Evolutionary conservation across 495 filamentous ascomycete species (phyloP).

Genomic region (Hamigera avellanea): DNA sequence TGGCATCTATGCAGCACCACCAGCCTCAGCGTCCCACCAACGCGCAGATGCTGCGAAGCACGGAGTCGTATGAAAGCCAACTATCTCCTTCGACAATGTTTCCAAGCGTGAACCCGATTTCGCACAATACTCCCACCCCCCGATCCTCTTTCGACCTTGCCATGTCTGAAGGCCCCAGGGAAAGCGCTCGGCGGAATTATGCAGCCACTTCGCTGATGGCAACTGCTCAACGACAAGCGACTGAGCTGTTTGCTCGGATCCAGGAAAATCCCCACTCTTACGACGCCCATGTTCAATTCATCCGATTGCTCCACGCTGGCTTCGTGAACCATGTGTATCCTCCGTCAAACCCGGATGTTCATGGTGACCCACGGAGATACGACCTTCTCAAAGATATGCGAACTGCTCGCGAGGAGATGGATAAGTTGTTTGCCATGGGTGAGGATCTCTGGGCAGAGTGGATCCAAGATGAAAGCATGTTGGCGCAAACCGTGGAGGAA

Average conservation of each 20-base stretch:
- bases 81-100: slow-evolving; percentile 37
- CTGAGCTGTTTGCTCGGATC: slow-evolving; percentile 41
- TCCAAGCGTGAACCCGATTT: slow-evolving; percentile 36
- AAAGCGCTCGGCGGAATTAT: slow-evolving; percentile 37
- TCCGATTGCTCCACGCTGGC: slow-evolving; percentile 52
- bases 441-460: slow-evolving; percentile 54
- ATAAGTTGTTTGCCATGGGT: slow-evolving; percentile 52
- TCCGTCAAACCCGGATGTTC: slow-evolving; percentile 32
- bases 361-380: slow-evolving; percentile 38
- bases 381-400: slow-evolving; percentile 51
- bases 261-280: slow-evolving; percentile 53
- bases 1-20: slow-evolving; percentile 55
- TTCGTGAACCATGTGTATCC: slow-evolving; percentile 45
- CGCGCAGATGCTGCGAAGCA: slow-evolving; percentile 31
- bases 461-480: slow-evolving; percentile 50
- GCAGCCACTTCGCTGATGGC: slow-evolving; percentile 39
- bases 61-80: slow-evolving; percentile 36
- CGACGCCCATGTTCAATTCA: slow-evolving; percentile 51
- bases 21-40: slow-evolving; percentile 38
- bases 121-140: slow-evolving; percentile 39
- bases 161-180: slow-evolving; percentile 42
- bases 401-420: slow-evolving; percentile 53
- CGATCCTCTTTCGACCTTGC: slow-evolving; percentile 44
- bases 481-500: slow-evolving; percentile 50
- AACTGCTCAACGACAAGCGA: slow-evolving; percentile 40